Percentiles rank a stretch among this genome's conserved stretches.
These are phyloP conservation scores for Tylopilus cervinicoccineus DNA, from an alignment of 768 basidiomycete species.

Conservation along the genomic window DNA sequence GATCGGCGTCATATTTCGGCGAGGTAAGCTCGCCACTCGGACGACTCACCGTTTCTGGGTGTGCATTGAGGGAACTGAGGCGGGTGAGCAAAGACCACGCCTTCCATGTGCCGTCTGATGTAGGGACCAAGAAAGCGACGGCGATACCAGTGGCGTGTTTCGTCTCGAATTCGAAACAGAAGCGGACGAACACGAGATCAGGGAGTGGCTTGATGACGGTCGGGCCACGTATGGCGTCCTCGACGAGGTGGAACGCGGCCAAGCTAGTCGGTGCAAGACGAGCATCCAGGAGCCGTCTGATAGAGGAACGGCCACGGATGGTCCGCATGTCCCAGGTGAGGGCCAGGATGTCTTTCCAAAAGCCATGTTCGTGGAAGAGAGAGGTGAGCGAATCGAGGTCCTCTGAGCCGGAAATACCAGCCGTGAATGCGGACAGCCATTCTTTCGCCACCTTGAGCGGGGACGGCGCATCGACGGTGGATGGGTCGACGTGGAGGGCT, in stretches of 20 bases:
- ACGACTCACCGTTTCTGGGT: constrained; percentile 40
- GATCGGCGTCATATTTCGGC: background rate
- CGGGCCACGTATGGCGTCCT: constrained; percentile 26
- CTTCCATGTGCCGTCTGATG: constrained; percentile 44
- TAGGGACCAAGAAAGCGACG: constrained; percentile 47
- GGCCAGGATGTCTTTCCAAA: constrained; percentile 51
- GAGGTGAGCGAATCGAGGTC: background rate
- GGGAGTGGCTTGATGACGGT: constrained; percentile 40
- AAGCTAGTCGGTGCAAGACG: constrained; percentile 29
- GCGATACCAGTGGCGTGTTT: constrained; percentile 47
- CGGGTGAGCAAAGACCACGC: constrained; percentile 58
- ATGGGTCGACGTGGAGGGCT: constrained; percentile 14
- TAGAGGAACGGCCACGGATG: constrained; percentile 35
- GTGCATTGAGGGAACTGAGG: constrained; percentile 50
- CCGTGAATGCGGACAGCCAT: constrained; percentile 21
- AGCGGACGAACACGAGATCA: constrained; percentile 54
- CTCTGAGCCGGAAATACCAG: background rate
- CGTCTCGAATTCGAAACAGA: constrained; percentile 54
- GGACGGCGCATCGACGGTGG: constrained; percentile 9
- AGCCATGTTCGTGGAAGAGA: constrained; percentile 24
- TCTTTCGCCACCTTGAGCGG: constrained; percentile 3
- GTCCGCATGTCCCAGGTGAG: constrained; percentile 55
- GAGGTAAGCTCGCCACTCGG: background rate
- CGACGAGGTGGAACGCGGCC: constrained; percentile 15
- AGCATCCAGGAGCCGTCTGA: constrained; percentile 35